phyloP scores from a whole-genome alignment of 2,329 filamentous ascomycete genomes.

The Basipetospora sp. region DNA sequence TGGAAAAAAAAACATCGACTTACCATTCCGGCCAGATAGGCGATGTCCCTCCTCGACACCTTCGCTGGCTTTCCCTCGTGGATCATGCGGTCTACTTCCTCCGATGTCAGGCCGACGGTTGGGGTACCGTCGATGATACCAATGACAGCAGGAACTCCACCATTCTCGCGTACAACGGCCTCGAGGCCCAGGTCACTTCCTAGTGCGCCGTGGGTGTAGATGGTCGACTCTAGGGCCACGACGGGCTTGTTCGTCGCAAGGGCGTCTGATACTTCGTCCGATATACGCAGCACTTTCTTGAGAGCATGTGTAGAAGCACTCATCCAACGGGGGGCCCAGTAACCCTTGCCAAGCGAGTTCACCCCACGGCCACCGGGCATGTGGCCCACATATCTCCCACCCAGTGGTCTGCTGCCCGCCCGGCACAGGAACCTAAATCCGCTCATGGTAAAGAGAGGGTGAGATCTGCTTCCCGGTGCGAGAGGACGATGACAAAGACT shows the following conservation, averaged over 20 bases:
- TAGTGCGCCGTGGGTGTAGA: constrained; percentile 87
- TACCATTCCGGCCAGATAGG: constrained; percentile 66
- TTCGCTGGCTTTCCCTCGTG: constrained; percentile 57
- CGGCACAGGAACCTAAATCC: too few species aligned
- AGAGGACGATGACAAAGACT: too few species aligned
- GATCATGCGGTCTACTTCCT: constrained; percentile 62
- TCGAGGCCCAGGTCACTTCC: constrained; percentile 62
- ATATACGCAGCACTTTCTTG: constrained; percentile 47
- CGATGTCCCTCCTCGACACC: constrained; percentile 73
- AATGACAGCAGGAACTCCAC: constrained; percentile 78
- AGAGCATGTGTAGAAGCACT: constrained; percentile 16
- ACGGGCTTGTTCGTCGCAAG: constrained; percentile 62
- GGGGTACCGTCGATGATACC: constrained; percentile 74
- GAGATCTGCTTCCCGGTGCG: too few species aligned
- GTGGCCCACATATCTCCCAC: too few species aligned
- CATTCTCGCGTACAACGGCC: constrained; percentile 63
- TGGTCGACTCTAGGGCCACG: constrained; percentile 86
- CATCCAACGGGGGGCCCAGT: constrained; percentile 1
- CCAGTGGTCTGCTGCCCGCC: too few species aligned
- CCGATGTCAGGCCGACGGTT: constrained; percentile 57
- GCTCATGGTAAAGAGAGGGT: constrained; percentile 1
- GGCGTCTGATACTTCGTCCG: constrained; percentile 70
- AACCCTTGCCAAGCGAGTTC: background rate
- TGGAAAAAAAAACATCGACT: constrained; percentile 13
- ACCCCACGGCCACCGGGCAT: background rate